phyloP scores from a whole-genome alignment of 129 eudicot genomes.

The Apium graveolens region DNA sequence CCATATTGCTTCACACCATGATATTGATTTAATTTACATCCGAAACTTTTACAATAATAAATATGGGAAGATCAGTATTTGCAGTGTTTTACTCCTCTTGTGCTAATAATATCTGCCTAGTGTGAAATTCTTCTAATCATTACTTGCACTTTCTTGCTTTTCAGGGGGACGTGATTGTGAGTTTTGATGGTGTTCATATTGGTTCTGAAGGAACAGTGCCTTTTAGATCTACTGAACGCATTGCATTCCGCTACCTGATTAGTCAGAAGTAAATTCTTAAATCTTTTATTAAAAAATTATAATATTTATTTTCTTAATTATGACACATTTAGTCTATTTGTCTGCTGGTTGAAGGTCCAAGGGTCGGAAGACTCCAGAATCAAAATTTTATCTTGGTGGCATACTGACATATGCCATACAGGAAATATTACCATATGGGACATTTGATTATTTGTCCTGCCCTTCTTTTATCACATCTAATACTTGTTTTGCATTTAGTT shows the following conservation, averaged over 20 bases:
- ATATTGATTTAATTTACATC: not conserved
- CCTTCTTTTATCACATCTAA: not conserved
- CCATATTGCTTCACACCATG: not conserved
- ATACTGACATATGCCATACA: not conserved
- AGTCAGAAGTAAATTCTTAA: constrained; percentile 78
- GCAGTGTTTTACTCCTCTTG: not conserved
- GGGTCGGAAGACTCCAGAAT: not conserved
- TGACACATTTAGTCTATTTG: not conserved
- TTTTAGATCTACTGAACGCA: constrained; percentile 83
- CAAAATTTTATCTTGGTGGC: not conserved
- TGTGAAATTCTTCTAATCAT: not conserved
- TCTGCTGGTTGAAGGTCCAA: not conserved
- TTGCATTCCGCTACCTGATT: constrained; percentile 92
- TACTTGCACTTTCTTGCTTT: constrained; percentile 6
- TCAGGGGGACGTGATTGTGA: constrained; percentile 93
- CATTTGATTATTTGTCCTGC: not conserved
- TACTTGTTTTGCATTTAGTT: not conserved
- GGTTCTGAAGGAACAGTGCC: constrained; percentile 98
- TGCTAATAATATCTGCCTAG: not conserved
- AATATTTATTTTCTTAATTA: not conserved
- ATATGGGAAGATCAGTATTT: not conserved
- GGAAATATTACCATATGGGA: not conserved
- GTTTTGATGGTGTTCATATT: constrained; percentile 72
- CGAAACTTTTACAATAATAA: not conserved
- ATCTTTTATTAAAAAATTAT: not conserved